Evolutionary conservation across 1,284 basidiomycete genomes (phyloP).

Genomic region (Fomes fomentarius): DNA sequence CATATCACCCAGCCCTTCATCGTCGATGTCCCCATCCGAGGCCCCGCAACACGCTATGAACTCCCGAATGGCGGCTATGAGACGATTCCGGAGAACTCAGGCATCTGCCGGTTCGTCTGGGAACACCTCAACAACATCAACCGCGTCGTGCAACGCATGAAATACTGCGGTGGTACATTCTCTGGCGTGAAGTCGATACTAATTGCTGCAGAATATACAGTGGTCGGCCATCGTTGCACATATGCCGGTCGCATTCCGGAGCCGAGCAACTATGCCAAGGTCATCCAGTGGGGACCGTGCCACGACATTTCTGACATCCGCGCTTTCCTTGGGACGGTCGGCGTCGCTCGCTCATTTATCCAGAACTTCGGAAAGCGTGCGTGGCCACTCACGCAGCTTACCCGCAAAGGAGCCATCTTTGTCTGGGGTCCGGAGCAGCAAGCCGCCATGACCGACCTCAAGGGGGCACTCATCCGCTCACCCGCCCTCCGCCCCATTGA

Average conservation of each 20-base stretch:
- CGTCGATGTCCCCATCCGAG: constrained; percentile 34
- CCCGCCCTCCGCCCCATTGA: constrained; percentile 44
- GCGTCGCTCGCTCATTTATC: constrained; percentile 27
- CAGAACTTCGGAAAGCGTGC: constrained; percentile 21
- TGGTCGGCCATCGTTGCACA: constrained; percentile 33
- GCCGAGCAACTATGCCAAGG: constrained; percentile 23
- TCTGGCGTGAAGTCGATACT: constrained; percentile 26
- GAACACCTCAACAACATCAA: constrained; percentile 34
- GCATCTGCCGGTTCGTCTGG: constrained; percentile 38
- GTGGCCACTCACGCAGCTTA: constrained; percentile 27
- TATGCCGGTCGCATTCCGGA: constrained; percentile 30
- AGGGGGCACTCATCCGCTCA: constrained; percentile 24
- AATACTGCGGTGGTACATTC: constrained; percentile 30
- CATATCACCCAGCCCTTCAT: constrained; percentile 35
- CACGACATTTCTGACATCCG: constrained; percentile 24
- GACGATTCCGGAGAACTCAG: constrained; percentile 32
- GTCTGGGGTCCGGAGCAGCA: constrained; percentile 27
- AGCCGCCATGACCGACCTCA: constrained; percentile 29
- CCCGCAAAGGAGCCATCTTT: constrained; percentile 24
- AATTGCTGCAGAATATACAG: constrained; percentile 25
- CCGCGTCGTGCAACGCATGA: constrained; percentile 33
- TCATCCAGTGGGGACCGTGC: constrained; percentile 29
- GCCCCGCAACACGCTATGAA: constrained; percentile 26
- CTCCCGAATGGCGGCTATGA: constrained; percentile 23
- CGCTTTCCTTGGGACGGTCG: constrained; percentile 26